Percentiles rank a stretch among this genome's conserved stretches.
Conservation (phyloP, 345 rosid species). For the Euphorbia tirucalli region DNA sequence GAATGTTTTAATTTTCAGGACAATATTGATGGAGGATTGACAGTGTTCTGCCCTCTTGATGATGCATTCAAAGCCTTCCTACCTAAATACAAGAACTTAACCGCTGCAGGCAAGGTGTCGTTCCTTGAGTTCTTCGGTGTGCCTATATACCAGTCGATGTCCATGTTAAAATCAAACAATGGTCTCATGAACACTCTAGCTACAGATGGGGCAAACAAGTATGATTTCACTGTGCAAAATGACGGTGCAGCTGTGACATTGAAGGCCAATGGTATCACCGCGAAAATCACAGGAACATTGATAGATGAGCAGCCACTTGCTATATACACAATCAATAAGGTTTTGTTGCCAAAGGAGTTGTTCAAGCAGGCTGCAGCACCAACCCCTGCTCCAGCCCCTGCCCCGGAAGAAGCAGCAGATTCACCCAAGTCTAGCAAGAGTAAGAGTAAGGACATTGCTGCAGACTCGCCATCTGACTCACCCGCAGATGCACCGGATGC, state of each 20-base stretch:
- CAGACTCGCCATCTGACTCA: constrained; percentile 48
- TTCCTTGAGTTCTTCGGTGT: constrained; percentile 72
- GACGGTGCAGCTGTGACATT: constrained; percentile 72
- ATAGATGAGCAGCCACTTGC: constrained; percentile 82
- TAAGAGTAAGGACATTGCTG: constrained; percentile 21
- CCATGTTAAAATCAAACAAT: constrained; percentile 80
- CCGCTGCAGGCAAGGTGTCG: constrained; percentile 59
- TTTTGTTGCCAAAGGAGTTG: constrained; percentile 72
- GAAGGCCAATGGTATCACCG: constrained; percentile 67
- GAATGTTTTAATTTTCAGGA: constrained; percentile 43
- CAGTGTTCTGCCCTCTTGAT: constrained; percentile 94
- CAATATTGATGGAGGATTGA: constrained; percentile 74
- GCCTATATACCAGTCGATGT: constrained; percentile 67
- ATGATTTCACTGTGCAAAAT: constrained; percentile 79
- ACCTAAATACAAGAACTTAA: constrained; percentile 77
- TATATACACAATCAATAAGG: constrained; percentile 61
- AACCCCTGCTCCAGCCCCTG: constrained; percentile 63
- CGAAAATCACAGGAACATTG: constrained; percentile 58
- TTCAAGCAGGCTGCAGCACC: constrained; percentile 60
- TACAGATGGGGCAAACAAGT: constrained; percentile 77
- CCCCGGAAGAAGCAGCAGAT: constrained; percentile 61
- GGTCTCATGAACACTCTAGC: constrained; percentile 91
- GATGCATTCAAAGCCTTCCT: constrained; percentile 77
- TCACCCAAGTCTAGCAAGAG: constrained; percentile 53
- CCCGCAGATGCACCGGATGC: constrained; percentile 69